Evolutionary conservation across 2,329 filamentous ascomycete species (phyloP).

Genomic region (Blastomyces gilchristii): DNA sequence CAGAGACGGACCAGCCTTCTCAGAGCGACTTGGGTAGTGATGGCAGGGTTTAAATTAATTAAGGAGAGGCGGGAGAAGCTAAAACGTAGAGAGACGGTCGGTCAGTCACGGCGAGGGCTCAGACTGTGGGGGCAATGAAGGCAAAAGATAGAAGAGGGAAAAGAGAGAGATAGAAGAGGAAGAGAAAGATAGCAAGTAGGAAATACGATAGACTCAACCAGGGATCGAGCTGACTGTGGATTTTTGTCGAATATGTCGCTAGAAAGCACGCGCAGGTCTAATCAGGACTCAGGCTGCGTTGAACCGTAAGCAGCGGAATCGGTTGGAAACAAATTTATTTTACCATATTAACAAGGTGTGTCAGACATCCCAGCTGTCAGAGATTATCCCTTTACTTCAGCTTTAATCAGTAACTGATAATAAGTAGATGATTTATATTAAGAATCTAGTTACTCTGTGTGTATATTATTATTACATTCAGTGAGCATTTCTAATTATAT

Average conservation of each 20-base stretch:
- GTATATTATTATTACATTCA: no score
- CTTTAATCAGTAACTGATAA: neutral
- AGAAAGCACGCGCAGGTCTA: neutral
- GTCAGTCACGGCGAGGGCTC: neutral
- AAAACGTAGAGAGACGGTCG: neutral
- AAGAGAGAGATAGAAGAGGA: conserved; percentile 1
- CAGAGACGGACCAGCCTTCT: conserved; percentile 10
- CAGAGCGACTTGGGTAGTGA: neutral
- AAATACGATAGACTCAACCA: conserved; percentile 2
- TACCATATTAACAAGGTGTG: neutral
- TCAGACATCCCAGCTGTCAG: neutral
- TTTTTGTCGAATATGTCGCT: neutral
- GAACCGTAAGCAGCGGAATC: neutral
- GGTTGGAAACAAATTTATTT: neutral
- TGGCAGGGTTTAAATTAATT: conserved; percentile 4
- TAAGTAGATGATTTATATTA: no score
- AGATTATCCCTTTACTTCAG: neutral
- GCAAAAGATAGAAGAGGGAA: neutral
- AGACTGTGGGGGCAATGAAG: neutral
- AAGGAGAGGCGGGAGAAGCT: conserved; percentile 3
- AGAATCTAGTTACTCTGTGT: no score
- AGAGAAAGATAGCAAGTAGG: neutral
- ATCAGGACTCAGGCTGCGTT: neutral
- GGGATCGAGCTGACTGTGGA: neutral
- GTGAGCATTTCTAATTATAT: no score